Evolutionary conservation across 371 early-diverging fungal genomes (phyloP), one percentile per base, ranked within the genome.

Genomic region (Sporodiniella umbellata): DNA sequence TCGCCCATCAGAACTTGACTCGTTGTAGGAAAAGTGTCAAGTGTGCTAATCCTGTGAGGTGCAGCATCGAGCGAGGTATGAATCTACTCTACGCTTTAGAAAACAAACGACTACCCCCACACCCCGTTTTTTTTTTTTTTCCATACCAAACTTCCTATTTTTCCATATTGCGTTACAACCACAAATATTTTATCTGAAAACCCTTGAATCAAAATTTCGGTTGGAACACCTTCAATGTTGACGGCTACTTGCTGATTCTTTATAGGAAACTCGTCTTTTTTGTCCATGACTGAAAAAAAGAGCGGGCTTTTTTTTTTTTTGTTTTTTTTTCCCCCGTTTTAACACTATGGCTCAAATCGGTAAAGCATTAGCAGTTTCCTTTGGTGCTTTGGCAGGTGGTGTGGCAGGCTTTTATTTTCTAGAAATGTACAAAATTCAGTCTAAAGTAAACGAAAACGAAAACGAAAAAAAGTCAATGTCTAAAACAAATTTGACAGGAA

Each of bases 111-210:
- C n/a, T 8, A 33, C 7, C 5, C 18, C 39, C n/a, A 28, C 8
- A 4, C 45, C 31, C 7, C 12, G 31, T 12, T 31, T 31, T 31
- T 31, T 31, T 8, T 12, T 31, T 48, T 71, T n/a, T n/a, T n/a
- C n/a, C n/a, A n/a, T n/a, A 84, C 85, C 74, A 84, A 44, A 52
- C 78, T 81, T 8, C 85, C 85, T 37, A 81, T 77, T 49, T 69
- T 76, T 44, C 83, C 83, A 53, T 76, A 82, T 25, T 84, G 89
- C 2, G 82, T 80, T 35, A 85, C 65, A 6, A 87, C 56, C 40
- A 84, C 68, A 35, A 88, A 76, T 30, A 87, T 82, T 56, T 78
- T 83, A 69, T 87, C 84, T 3, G 60, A 33, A 44, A 81, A 87
- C 0, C 85, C 81, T 8, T 79, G 68, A 3, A 82, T 65, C 0